Conservation (phyloP, 225 moss, liverwort and hornwort species). For the Asterella californica region DNA sequence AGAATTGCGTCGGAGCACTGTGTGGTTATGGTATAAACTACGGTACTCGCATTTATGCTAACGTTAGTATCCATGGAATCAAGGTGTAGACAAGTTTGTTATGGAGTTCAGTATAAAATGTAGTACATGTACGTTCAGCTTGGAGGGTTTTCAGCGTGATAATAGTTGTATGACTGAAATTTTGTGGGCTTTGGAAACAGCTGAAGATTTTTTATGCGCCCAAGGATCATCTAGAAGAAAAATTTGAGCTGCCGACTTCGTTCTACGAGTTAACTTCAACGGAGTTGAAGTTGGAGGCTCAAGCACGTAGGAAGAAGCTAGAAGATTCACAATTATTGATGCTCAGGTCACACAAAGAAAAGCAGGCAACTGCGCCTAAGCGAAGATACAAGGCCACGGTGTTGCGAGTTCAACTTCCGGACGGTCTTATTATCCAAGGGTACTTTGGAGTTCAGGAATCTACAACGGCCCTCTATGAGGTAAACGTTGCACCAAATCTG, state of each 20-base stretch:
- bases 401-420: conserved; percentile 42
- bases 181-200: conserved; percentile 25
- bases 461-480: conserved; percentile 40
- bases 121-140: too few relatives aligned
- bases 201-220: conserved; percentile 34
- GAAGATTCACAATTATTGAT: conserved; percentile 45
- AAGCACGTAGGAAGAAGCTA: conserved; percentile 40
- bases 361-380: conserved; percentile 37
- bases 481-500: conserved; percentile 16
- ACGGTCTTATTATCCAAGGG: conserved; percentile 45
- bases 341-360: conserved; percentile 43
- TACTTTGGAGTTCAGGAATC: conserved; percentile 40
- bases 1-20: too few relatives aligned
- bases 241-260: conserved; percentile 38
- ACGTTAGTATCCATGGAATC: too few relatives aligned
- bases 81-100: too few relatives aligned
- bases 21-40: too few relatives aligned
- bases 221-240: conserved; percentile 25
- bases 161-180: background rate
- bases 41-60: too few relatives aligned
- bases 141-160: too few relatives aligned
- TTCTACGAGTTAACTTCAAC: conserved; percentile 38
- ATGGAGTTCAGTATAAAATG: too few relatives aligned
- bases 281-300: conserved; percentile 43
- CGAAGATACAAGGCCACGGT: conserved; percentile 32